Percentiles rank a stretch among this genome's conserved stretches.
Evolutionary conservation across 441 rosid species (phyloP).

Genomic region (Mallotus japonicus): DNA sequence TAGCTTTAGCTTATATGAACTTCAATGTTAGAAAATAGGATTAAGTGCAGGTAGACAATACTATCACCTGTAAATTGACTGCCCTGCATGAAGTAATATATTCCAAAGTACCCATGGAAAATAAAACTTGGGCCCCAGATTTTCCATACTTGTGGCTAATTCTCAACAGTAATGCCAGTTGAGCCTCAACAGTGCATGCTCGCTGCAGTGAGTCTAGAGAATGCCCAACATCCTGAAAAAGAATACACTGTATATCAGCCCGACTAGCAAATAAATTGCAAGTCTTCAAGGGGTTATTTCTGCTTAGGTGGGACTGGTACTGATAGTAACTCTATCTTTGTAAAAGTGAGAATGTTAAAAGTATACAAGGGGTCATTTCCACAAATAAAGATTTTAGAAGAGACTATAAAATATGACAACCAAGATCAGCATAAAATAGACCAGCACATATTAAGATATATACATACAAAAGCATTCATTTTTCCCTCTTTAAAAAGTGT

Average conservation of each 20-base stretch:
- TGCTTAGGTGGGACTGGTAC: background rate
- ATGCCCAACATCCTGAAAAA: constrained; percentile 58
- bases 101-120: constrained; percentile 92
- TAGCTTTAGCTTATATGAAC: constrained; percentile 28
- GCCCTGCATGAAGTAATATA: constrained; percentile 80
- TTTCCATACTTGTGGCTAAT: constrained; percentile 91
- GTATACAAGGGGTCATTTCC: background rate
- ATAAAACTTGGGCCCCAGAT: constrained; percentile 88
- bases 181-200: constrained; percentile 87
- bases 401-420: background rate
- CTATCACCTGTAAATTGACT: constrained; percentile 61
- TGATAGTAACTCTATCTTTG: background rate
- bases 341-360: background rate
- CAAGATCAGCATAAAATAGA: background rate
- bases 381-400: background rate
- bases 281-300: no score
- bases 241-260: constrained; percentile 1
- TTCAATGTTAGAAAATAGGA: constrained; percentile 17
- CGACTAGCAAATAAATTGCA: background rate
- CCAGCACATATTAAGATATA: no score
- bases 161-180: constrained; percentile 77
- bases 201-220: constrained; percentile 80
- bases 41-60: constrained; percentile 3
- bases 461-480: constrained; percentile 2
- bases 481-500: background rate